Base-by-base conservation (phyloP, 2,329 filamentous ascomycete genomes). In the Raffaelea arxii region DNA sequence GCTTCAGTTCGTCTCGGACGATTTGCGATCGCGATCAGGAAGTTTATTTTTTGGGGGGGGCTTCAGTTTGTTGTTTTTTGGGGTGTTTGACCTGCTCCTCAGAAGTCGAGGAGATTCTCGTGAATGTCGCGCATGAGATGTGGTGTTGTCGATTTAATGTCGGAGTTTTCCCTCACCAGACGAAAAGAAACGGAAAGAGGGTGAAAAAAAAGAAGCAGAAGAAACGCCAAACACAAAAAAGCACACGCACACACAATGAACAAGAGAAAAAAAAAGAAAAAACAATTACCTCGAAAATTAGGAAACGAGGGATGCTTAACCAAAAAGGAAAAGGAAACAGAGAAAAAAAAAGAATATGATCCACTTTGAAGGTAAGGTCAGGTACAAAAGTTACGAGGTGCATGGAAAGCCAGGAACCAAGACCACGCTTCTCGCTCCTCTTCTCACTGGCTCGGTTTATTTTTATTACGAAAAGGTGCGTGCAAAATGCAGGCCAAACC, bases 211-310 rank as follows among this genome's bases (percentile, higher is more conserved):
- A 41, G 49, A 53, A 10, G 47, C 46, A 47, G 43, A 52, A 47
- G 51, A 43, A 42, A 43, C 47, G 41, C 10, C 65, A 69, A 49
- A 60, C 59, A 43, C 61, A 62, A 25, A 72, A 68, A 50, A 61
- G 66, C 25, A 64, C 63, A 2, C 59, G 67, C 44, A 65, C 66
- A 53, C 41, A 51, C 27, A 41, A 5, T 16, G 59, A 43, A 61
- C 61, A 27, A 72, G 68, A 50, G 61, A 66, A 27, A 64, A 63
- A 2, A 59, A 67, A 44, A 65, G 66, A 52, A 45, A 49, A 25
- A n/a, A n/a, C n/a, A n/a, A n/a, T n/a, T n/a, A n/a, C n/a, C n/a
- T n/a, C n/a, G n/a, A n/a, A n/a, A 41, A 14, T 22, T 18, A 42
- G 25, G 21, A 38, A 14, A 11, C 21, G 24, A 24, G n/a, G 24